Evolutionary conservation across 2,329 filamentous ascomycete species (phyloP), one percentile per base, ranked within the genome.

Genomic region (Aureobasidium sp.): DNA sequence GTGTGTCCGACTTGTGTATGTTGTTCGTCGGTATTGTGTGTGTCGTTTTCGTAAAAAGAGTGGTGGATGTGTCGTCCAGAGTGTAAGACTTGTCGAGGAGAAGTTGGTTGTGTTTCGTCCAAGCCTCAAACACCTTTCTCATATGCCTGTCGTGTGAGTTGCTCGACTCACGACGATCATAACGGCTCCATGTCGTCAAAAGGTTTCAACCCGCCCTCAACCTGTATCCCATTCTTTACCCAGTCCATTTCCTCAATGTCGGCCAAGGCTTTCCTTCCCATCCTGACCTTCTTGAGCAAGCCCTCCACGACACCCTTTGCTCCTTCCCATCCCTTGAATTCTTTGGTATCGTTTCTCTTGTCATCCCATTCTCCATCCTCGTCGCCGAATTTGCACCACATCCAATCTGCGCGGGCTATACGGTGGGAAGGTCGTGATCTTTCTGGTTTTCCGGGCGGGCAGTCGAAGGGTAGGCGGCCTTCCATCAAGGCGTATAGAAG

Each of bases 371-470:
- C 91, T 39, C 91, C 91, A 61, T 95, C 89, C 12, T 88, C 85
- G 62, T 91, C 87, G 1, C 87, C 91, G 71, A 88, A 96, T 64
- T 89, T 85, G 64, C 91, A 86, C 94, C 94, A 99, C 52, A 88
- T 86, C 94, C 94, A 99, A 72, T 99, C 94, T 56, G 92, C 90
- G 39, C 94, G 83, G 1, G 94, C 94, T 64, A 99, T 97, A n/a
- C 92, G 87, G 72, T 99, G 94, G 58, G 89, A 93, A 67, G 89
- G 77, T 14, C 92, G 68, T 68, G 89, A 77, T 17, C 92, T 68
- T 81, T 82, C 90, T 52, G 86, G 88, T 68, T 90, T 88, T 17
- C 88, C 88, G 0, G 93, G 92, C 5, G 89, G 84, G 0, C 91
- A 90, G 71, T 99, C 94, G 68, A 99, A 99, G 0, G 94, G 94